Evolutionary conservation across 1,284 basidiomycete genomes (phyloP).

Genomic region (Pseudomicrostroma phylloplanum): DNA sequence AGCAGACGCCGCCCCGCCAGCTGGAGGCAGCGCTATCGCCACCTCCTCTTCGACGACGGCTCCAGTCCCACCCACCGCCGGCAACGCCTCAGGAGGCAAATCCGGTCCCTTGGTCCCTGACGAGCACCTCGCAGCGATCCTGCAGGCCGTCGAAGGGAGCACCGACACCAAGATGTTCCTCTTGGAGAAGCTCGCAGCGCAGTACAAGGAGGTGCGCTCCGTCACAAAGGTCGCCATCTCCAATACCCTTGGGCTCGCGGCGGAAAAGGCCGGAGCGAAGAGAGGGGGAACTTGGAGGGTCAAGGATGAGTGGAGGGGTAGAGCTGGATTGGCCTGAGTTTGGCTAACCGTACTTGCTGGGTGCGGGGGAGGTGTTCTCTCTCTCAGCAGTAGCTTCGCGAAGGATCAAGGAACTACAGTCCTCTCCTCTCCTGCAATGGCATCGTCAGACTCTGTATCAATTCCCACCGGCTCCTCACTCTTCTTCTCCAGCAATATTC

Average conservation of each 20-base stretch:
- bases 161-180: constrained; percentile 13
- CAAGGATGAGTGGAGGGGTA: constrained; percentile 3
- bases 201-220: constrained; percentile 5
- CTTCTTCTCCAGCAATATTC: too few species aligned
- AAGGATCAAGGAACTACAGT: too few species aligned
- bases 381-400: too few species aligned
- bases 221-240: constrained; percentile 14
- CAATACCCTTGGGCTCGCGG: background rate
- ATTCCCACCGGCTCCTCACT: too few species aligned
- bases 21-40: background rate
- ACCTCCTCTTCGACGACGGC: background rate
- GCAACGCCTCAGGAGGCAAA: background rate
- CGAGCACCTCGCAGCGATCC: constrained; percentile 8
- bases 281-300: background rate
- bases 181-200: constrained; percentile 11
- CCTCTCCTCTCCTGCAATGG: too few species aligned
- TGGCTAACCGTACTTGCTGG: too few species aligned
- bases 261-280: background rate
- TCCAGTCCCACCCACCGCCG: background rate
- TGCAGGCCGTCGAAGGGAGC: constrained; percentile 14
- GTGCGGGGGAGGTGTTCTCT: too few species aligned
- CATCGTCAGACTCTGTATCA: too few species aligned
- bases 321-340: background rate
- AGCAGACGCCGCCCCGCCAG: background rate
- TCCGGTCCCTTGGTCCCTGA: constrained; percentile 10